Evolutionary conservation across 345 rosid species (phyloP).

Genomic region (Euclidium syriacum): DNA sequence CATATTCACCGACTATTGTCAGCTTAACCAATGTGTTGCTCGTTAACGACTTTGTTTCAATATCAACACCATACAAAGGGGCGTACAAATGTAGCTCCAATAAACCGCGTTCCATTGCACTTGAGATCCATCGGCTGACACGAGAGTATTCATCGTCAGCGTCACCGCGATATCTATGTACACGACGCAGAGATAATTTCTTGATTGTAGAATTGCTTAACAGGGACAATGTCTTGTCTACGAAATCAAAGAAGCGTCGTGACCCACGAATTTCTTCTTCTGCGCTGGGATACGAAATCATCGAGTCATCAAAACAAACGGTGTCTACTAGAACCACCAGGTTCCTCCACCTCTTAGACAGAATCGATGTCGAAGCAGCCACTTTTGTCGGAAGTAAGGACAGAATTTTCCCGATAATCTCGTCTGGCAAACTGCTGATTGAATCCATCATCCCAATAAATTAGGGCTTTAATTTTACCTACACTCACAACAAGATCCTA

Average conservation of each 20-base stretch:
- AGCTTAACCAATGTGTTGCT: neutral
- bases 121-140: neutral
- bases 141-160: too few relatives aligned
- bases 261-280: neutral
- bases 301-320: neutral
- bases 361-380: neutral
- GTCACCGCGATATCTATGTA: too few relatives aligned
- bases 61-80: too few relatives aligned
- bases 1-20: neutral
- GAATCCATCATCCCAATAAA: too few relatives aligned
- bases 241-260: neutral
- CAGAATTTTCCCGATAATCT: neutral
- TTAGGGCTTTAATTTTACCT: too few relatives aligned
- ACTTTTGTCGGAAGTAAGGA: neutral
- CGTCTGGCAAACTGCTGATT: neutral
- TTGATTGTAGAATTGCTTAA: neutral
- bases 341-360: constrained; percentile 1
- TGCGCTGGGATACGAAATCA: neutral
- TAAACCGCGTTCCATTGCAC: too few relatives aligned
- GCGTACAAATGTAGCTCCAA: neutral
- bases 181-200: neutral
- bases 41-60: neutral
- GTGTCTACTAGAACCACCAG: neutral
- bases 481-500: too few relatives aligned
- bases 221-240: neutral